Evolutionary conservation across 768 basidiomycete species (phyloP), one percentile per base, ranked within the genome.

Genomic region (Termitomyces sp.): DNA sequence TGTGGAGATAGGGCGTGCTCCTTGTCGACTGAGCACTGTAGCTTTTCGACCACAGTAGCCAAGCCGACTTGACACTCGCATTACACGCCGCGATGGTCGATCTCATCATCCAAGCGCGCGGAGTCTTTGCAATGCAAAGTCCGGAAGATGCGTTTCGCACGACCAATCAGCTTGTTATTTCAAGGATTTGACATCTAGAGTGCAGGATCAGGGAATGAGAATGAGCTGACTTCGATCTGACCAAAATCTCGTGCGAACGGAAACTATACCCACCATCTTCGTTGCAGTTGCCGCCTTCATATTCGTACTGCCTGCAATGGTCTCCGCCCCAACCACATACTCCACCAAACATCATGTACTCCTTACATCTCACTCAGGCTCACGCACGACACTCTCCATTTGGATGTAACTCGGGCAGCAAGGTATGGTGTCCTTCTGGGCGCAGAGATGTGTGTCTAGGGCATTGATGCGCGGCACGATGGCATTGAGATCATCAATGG

Each of bases 341-440:
- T 70, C 68, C 19, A 72, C 60, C 19, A 70, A 43, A 44, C 62
- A 61, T 28, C 66, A 60, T 40, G 67, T 65, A 22, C 28, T 28
- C 62, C 62, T 66, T 28, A 28, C 58, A 51, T 58, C 21, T 68
- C 65, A 48, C 66, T 70, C 4, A 65, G 63, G 3, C 70, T 70
- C 30, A 71, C 58, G 3, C 68, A 66, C n/a, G 70, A 57, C 50
- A 67, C 51, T 1, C 65, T 62, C 15, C 63, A 17, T 53, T 58
- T 24, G 60, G 55, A 32, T 65, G 68, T 34, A 64, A 60, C 2
- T 65, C 59, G 5, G 71, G 61, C 9, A 0, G 67, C 65, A 3
- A 73, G 65, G 7, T 73, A 73, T 14, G 71, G 71, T 6, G 70
- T 73, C 11, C 69, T 65, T 4, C 71, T 69, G 1, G 71, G 71